These are phyloP conservation scores for Nannochloropsis salina DNA, from an alignment of 108 stramenopile species.

Conservation along the genomic window DNA sequence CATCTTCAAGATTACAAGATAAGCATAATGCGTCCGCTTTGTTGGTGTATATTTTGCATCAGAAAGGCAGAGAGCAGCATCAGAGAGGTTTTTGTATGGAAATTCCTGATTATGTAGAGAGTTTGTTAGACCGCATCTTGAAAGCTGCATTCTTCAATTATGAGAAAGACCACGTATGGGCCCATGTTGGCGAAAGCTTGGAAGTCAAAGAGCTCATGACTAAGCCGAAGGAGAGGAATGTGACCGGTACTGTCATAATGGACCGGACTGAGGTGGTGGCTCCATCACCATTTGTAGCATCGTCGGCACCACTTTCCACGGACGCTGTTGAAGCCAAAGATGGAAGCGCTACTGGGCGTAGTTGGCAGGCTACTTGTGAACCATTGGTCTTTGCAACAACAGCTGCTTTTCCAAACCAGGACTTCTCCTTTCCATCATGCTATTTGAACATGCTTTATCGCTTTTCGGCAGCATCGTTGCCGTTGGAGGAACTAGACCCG, in stretches of 20 bases:
- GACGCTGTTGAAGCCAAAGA: too few relatives aligned
- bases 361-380: too few relatives aligned
- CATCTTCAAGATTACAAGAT: not conserved
- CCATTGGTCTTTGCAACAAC: too few relatives aligned
- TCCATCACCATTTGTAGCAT: not conserved
- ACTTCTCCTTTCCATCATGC: not conserved
- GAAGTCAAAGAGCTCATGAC: not conserved
- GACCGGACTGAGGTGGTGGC: not conserved
- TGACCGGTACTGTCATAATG: not conserved
- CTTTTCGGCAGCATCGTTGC: not conserved
- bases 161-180: conserved; percentile 6
- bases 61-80: not conserved
- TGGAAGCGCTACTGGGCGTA: too few relatives aligned
- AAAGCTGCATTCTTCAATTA: not conserved
- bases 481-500: not conserved
- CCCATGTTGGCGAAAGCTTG: not conserved
- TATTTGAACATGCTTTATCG: not conserved
- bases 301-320: not conserved
- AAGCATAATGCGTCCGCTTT: not conserved
- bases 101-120: not conserved
- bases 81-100: not conserved
- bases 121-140: not conserved
- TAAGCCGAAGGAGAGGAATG: conserved; percentile 9
- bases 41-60: not conserved
- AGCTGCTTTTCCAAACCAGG: not conserved